Base-by-base conservation (phyloP, 768 basidiomycete species). In the Goffeauzyma gilvescens region DNA sequence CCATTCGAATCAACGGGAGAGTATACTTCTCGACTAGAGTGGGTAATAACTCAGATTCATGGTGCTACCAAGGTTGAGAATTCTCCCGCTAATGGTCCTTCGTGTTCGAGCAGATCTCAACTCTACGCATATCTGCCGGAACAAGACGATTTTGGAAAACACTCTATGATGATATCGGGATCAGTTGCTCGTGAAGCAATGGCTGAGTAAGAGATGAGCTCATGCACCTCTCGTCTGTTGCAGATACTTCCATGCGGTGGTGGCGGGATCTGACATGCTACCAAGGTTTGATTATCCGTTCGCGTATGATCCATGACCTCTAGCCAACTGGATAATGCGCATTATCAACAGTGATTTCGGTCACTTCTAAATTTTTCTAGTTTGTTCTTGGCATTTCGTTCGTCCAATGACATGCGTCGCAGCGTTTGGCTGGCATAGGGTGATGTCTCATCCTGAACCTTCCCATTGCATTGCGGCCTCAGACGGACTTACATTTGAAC, bases 1-100 rank as follows among this genome's bases (percentile, higher is more conserved):
- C 30, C 33, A 12, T 13, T 57, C 28, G 43, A 52, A 20, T 33
- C 49, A 32, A 51, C 49, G 4, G 53, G 53, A 22, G 55, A 54
- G 7, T 54, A 55, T 31, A 48, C 55, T 3, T 59, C 57, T 14
- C 42, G 37, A 5, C 33, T 59, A 30, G 57, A 59, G 57, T 59
- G 25, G 48, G 53, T 46, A 2, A n/a, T 5, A 6, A 38, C 9
- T 23, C 18, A 21, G 22, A 9, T 27, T 9, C n/a, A 15, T 31
- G 5, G 6, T 17, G 13, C 15, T 17, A 26, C 20, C 12, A 18
- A 33, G 38, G 20, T 35, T 26, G n/a, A 22, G 32, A 20, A 33
- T 21, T 25, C 30, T 33, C 30, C 34, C 22, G n/a, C 6, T 6
- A 18, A 21, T 22, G 15, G 9, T 38, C 18, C 7, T 41, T 32